Conservation (phyloP, 345 rosid genomes). For the Syzygium jambos region DNA sequence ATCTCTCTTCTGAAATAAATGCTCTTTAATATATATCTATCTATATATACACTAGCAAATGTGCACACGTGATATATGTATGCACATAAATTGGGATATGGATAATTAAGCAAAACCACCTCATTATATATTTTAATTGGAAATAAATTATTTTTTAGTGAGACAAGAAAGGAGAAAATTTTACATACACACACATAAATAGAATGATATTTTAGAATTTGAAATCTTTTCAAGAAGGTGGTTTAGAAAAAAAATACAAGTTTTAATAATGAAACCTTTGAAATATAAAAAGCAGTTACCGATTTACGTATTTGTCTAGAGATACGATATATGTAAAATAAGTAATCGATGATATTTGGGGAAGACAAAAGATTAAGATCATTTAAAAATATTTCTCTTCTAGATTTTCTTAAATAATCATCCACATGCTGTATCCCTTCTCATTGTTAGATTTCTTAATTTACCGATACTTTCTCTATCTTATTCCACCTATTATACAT, state of each 20-base stretch:
- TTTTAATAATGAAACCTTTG: neutral
- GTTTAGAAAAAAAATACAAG: neutral
- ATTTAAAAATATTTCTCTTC: neutral
- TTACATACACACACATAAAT: too few relatives aligned
- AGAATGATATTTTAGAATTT: fast-evolving
- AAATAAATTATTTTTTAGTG: too few relatives aligned
- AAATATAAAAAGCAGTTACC: too few relatives aligned
- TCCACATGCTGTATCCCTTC: neutral
- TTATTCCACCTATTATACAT: neutral
- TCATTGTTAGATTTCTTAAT: neutral
- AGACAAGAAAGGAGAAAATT: too few relatives aligned
- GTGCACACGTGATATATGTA: too few relatives aligned
- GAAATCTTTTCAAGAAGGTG: neutral
- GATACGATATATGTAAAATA: too few relatives aligned
- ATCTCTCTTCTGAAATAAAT: neutral
- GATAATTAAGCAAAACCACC: too few relatives aligned
- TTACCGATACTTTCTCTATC: neutral
- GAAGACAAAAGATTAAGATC: neutral
- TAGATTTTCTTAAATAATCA: neutral
- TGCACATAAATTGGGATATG: too few relatives aligned
- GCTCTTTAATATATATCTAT: too few relatives aligned
- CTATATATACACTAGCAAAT: too few relatives aligned
- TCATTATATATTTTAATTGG: too few relatives aligned
- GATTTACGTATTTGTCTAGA: too few relatives aligned
- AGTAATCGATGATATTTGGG: neutral